These are phyloP conservation scores for Kodamaea ohmeri DNA, from an alignment of 1,139 yeast genomes.

Conservation along the genomic window DNA sequence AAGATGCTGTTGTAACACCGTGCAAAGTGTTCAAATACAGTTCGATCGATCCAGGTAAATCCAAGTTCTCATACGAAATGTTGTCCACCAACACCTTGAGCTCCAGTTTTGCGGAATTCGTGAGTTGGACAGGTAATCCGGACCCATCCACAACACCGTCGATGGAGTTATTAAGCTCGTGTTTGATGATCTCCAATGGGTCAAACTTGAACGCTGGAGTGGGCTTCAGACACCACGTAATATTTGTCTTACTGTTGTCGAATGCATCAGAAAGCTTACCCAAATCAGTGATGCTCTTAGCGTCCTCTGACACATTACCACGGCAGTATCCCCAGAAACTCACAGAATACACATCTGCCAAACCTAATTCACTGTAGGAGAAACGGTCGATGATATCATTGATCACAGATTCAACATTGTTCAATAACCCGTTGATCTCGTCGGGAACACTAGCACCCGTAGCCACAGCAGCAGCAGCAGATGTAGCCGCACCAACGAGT, in stretches of 20 bases:
- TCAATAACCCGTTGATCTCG: constrained; percentile 31
- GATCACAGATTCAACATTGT: constrained; percentile 44
- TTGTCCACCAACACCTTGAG: constrained; percentile 31
- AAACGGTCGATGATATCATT: constrained; percentile 15
- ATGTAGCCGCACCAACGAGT: constrained; percentile 6
- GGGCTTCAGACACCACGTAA: constrained; percentile 57
- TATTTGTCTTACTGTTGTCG: constrained; percentile 38
- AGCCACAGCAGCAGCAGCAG: constrained; percentile 4
- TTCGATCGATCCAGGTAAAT: constrained; percentile 39
- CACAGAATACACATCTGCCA: constrained; percentile 60
- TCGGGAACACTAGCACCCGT: not conserved
- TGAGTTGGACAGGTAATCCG: constrained; percentile 16
- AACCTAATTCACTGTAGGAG: constrained; percentile 38
- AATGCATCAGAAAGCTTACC: constrained; percentile 21
- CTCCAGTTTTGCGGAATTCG: constrained; percentile 22
- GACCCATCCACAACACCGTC: constrained; percentile 26
- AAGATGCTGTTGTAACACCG: constrained; percentile 32
- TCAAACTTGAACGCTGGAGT: constrained; percentile 50
- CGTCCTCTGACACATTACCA: constrained; percentile 34
- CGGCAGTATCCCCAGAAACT: constrained; percentile 77
- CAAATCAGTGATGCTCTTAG: constrained; percentile 5
- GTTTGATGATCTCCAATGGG: constrained; percentile 47
- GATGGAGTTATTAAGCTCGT: constrained; percentile 36
- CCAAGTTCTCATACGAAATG: constrained; percentile 29
- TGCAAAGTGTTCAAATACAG: constrained; percentile 32